phyloP scores from a whole-genome alignment of 345 rosid genomes.

The Gynandropsis gynandra region DNA sequence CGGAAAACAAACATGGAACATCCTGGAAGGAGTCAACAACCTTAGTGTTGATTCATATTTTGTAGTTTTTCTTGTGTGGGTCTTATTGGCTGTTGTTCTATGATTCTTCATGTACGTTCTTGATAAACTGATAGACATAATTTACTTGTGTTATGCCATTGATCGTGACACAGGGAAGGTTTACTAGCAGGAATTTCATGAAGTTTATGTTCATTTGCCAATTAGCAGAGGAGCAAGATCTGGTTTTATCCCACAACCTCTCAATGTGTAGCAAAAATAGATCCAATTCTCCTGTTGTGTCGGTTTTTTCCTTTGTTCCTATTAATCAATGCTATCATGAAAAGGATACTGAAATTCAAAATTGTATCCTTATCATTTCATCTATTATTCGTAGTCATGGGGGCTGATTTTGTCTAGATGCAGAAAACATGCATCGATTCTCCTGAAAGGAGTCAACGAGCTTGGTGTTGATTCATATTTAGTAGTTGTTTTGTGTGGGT shows the following conservation, averaged over 20 bases:
- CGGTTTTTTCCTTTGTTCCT: conserved; percentile 1
- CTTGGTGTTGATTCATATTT: conserved; percentile 54
- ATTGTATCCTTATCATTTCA: too few species aligned
- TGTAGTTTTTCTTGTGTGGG: conserved; percentile 58
- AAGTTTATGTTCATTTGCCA: conserved; percentile 72
- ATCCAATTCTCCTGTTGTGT: conserved; percentile 18
- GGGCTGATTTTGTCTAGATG: too few species aligned
- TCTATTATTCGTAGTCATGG: too few species aligned
- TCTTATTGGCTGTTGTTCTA: conserved; percentile 42
- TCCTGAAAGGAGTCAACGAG: conserved; percentile 47
- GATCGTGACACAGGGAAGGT: conserved; percentile 83
- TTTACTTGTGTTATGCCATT: conserved; percentile 73
- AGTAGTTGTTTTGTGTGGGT: conserved; percentile 59
- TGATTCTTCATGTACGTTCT: conserved; percentile 67
- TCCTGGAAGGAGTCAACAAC: too few species aligned
- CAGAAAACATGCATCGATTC: too few species aligned
- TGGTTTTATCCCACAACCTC: conserved; percentile 25
- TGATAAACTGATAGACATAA: conserved; percentile 73
- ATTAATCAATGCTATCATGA: too few species aligned
- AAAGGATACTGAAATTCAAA: too few species aligned
- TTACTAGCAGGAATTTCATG: conserved; percentile 74
- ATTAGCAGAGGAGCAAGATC: conserved; percentile 53
- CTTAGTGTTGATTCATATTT: too few species aligned
- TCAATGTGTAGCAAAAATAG: conserved; percentile 33
- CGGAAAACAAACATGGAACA: conserved; percentile 62